Percentiles rank a stretch among this genome's conserved stretches.
These are phyloP conservation scores for Euphrasia confusa DNA, from an alignment of 257 asterid species.

Conservation along the genomic window DNA sequence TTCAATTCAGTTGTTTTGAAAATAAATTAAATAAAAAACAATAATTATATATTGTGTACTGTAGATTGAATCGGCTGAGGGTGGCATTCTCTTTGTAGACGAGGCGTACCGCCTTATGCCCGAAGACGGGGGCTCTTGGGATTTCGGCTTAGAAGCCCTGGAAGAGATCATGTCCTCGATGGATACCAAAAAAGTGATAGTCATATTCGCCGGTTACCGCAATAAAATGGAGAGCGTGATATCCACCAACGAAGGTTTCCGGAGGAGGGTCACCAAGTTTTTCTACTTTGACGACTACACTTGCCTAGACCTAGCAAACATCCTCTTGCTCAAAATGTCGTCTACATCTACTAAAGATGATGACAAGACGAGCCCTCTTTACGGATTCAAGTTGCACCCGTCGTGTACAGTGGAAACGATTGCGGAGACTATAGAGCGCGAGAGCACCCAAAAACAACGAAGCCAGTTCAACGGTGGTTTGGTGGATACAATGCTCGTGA, in stretches of 20 bases:
- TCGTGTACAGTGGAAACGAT: neutral
- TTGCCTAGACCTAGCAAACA: neutral
- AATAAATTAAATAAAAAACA: too few species aligned
- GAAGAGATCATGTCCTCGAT: neutral
- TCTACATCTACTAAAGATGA: too few species aligned
- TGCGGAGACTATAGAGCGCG: neutral
- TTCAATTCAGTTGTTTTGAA: too few species aligned
- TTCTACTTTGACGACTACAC: conserved; percentile 1
- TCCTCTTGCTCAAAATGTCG: neutral
- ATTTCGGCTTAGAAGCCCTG: neutral
- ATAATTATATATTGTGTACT: too few species aligned
- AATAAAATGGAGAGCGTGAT: neutral
- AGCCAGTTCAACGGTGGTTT: neutral
- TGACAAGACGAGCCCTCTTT: neutral
- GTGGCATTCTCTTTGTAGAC: neutral
- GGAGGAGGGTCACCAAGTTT: neutral
- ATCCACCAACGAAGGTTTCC: neutral
- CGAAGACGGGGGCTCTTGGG: neutral
- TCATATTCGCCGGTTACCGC: neutral
- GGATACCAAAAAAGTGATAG: neutral
- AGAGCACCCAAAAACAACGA: neutral
- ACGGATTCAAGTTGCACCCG: neutral
- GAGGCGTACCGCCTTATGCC: neutral
- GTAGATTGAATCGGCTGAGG: neutral
- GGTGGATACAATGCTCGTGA: neutral